Percentiles rank a stretch among this genome's conserved stretches.
Conservation (phyloP, 2,329 filamentous ascomycete species). For the Fusarium miscanthi region DNA sequence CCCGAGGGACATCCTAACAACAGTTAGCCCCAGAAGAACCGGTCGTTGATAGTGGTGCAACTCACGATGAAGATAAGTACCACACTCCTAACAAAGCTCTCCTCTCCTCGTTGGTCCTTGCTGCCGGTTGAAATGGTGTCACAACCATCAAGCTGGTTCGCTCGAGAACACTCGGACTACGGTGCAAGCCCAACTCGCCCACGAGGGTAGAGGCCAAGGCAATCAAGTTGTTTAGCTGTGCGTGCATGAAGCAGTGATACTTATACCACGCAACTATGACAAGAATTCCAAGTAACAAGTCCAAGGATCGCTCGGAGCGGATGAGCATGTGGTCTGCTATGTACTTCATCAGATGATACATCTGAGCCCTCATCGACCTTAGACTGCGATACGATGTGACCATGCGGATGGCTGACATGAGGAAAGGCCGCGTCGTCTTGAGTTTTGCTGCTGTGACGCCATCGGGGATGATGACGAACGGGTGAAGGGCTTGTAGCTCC, state of each 20-base stretch:
- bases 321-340: slow-evolving; percentile 62
- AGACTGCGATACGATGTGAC: slow-evolving; percentile 60
- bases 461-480: slow-evolving; percentile 59
- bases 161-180: slow-evolving; percentile 54
- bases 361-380: slow-evolving; percentile 61
- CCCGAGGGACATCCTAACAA: slow-evolving; percentile 54
- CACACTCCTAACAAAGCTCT: slow-evolving; percentile 65
- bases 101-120: slow-evolving; percentile 62
- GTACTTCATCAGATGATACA: slow-evolving; percentile 59
- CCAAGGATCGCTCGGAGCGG: slow-evolving; percentile 61
- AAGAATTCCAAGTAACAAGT: slow-evolving; percentile 61
- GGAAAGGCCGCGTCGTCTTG: slow-evolving; percentile 56
- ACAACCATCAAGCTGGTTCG: slow-evolving; percentile 57
- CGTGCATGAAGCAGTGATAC: slow-evolving; percentile 65
- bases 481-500: slow-evolving; percentile 57
- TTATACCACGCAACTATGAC: slow-evolving; percentile 64
- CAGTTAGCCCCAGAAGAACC: slow-evolving; percentile 9
- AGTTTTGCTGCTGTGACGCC: slow-evolving; percentile 52
- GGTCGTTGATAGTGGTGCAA: neutral
- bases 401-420: slow-evolving; percentile 62
- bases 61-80: slow-evolving; percentile 65
- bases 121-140: slow-evolving; percentile 51
- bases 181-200: slow-evolving; percentile 60
- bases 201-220: slow-evolving; percentile 60
- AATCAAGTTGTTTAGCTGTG: slow-evolving; percentile 63